Conservation (phyloP, 1,284 basidiomycete species). For the Cutaneotrichosporon sp. region DNA sequence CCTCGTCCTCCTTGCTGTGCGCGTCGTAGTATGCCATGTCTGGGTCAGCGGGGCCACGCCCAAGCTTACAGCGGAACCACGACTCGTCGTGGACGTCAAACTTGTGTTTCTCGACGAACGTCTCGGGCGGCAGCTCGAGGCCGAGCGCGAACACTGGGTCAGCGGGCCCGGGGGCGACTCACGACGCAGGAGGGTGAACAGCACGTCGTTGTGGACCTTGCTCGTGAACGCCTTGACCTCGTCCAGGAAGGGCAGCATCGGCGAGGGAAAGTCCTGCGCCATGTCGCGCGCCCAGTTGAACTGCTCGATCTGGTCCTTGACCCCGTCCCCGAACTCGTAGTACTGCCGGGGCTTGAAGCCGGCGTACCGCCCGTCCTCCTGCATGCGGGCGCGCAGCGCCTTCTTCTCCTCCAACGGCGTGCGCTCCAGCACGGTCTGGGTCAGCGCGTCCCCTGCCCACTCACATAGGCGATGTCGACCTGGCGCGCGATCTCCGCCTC, state of each 20-base stretch:
- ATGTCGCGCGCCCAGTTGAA: slow-evolving; percentile 34
- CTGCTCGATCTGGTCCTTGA: slow-evolving; percentile 35
- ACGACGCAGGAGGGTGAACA: slow-evolving; percentile 26
- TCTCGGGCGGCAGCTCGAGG: slow-evolving; percentile 27
- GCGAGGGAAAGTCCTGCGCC: slow-evolving; percentile 26
- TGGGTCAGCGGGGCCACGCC: background rate
- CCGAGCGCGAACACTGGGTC: slow-evolving; percentile 28
- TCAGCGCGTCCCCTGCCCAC: slow-evolving; percentile 9
- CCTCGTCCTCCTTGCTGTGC: slow-evolving; percentile 28
- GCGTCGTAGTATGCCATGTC: slow-evolving; percentile 36
- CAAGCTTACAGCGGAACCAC: slow-evolving; percentile 26
- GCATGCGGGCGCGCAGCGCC: slow-evolving; percentile 20
- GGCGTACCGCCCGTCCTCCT: slow-evolving; percentile 22
- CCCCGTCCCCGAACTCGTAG: slow-evolving; percentile 35
- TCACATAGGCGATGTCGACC: slow-evolving; percentile 33
- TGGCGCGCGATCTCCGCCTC: slow-evolving; percentile 26
- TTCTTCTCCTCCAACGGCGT: slow-evolving; percentile 30
- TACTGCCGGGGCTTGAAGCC: slow-evolving; percentile 32
- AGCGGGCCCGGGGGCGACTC: slow-evolving; percentile 11
- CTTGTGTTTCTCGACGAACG: slow-evolving; percentile 30
- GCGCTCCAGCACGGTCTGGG: slow-evolving; percentile 26
- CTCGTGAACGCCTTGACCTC: slow-evolving; percentile 27
- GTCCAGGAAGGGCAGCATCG: slow-evolving; percentile 22
- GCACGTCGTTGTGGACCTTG: slow-evolving; percentile 25
- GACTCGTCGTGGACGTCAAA: slow-evolving; percentile 30